Conservation (phyloP, 495 filamentous ascomycete species). For the Penicillium argentinense region DNA sequence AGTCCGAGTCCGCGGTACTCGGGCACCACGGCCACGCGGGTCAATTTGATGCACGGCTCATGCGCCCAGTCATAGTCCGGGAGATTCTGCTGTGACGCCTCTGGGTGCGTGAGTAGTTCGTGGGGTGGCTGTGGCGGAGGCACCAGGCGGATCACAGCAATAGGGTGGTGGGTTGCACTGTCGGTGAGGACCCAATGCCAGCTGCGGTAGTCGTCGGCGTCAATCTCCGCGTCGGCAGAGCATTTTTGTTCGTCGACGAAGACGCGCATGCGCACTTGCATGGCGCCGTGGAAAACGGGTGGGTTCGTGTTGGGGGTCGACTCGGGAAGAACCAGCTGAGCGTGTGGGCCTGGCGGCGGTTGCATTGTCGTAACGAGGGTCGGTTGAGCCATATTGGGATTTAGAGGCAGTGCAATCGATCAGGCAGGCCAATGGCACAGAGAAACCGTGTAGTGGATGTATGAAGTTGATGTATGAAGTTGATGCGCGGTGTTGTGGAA, state of each 20-base stretch:
- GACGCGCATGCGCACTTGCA: slow-evolving; percentile 72
- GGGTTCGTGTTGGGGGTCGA: slow-evolving; percentile 42
- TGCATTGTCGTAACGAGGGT: slow-evolving; percentile 14
- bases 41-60: slow-evolving; percentile 77
- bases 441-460: too few species aligned
- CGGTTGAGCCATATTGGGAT: slow-evolving; percentile 1
- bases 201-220: slow-evolving; percentile 72
- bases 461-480: too few species aligned
- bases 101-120: slow-evolving; percentile 33
- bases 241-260: slow-evolving; percentile 76
- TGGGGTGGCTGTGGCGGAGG: slow-evolving; percentile 72
- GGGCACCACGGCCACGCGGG: slow-evolving; percentile 66
- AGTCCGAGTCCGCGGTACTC: slow-evolving; percentile 64
- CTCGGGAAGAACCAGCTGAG: slow-evolving; percentile 20
- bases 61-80: slow-evolving; percentile 28
- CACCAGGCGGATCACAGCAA: slow-evolving; percentile 74
- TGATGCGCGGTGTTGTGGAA: too few species aligned
- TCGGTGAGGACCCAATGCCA: slow-evolving; percentile 81
- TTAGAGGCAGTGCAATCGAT: neutral
- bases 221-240: slow-evolving; percentile 67
- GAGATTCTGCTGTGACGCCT: neutral
- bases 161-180: slow-evolving; percentile 16
- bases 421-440: too few species aligned
- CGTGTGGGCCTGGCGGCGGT: slow-evolving; percentile 23
- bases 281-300: slow-evolving; percentile 68